Percentiles rank a stretch among this genome's conserved stretches.
Conservation (phyloP, 2,329 filamentous ascomycete genomes). For the Thielaviopsis euricoi region DNA sequence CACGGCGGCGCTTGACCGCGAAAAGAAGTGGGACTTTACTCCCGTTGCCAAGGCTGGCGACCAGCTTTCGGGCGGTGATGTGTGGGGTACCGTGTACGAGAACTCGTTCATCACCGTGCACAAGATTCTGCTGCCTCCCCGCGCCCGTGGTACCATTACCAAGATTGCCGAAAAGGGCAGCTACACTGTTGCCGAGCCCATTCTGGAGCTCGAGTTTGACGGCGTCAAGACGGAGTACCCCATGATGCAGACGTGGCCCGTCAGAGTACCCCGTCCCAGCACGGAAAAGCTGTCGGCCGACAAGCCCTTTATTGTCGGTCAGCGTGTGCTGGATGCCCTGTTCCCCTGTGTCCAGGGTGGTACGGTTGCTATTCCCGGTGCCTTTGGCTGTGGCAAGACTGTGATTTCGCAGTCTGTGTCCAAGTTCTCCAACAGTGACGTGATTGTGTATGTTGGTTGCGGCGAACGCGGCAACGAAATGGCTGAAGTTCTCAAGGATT, state of each 20-base stretch:
- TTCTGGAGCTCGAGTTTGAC: constrained; percentile 92
- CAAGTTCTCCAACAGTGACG: constrained; percentile 99
- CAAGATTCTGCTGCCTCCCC: constrained; percentile 80
- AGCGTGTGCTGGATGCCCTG: constrained; percentile 87
- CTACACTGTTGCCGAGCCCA: constrained; percentile 87
- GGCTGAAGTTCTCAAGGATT: constrained; percentile 99
- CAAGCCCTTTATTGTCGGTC: constrained; percentile 86
- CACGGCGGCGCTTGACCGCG: constrained; percentile 71
- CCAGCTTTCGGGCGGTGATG: constrained; percentile 89
- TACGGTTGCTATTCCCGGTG: constrained; percentile 93
- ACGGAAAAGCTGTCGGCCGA: constrained; percentile 84
- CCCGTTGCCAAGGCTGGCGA: constrained; percentile 87
- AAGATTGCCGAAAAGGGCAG: constrained; percentile 76
- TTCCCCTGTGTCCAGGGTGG: constrained; percentile 95
- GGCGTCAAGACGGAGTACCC: constrained; percentile 84
- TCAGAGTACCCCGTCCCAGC: constrained; percentile 82
- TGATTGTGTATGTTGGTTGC: constrained; percentile 89
- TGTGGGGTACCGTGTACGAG: constrained; percentile 88
- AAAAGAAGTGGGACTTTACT: constrained; percentile 93
- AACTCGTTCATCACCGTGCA: constrained; percentile 91
- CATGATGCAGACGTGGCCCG: constrained; percentile 99
- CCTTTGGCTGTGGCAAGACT: constrained; percentile 98
- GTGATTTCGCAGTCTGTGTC: constrained; percentile 97
- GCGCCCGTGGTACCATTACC: constrained; percentile 82
- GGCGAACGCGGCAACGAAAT: constrained; percentile 98